Evolutionary conservation across 495 filamentous ascomycete species (phyloP), one percentile per base, ranked within the genome.

Genomic region (Lepraria neglecta): DNA sequence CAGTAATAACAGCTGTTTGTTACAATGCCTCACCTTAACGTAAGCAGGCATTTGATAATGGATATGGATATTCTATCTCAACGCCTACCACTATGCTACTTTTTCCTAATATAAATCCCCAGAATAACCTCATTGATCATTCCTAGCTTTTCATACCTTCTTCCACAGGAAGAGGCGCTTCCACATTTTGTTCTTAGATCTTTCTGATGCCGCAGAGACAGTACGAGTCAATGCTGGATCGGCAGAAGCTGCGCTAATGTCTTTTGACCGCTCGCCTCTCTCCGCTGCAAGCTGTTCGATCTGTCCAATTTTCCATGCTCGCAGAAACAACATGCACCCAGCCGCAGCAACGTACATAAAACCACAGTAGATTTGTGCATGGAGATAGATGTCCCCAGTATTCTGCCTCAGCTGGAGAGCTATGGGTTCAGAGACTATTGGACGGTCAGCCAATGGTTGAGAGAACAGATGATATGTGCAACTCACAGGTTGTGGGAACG

Each of bases 401-500:
- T 76, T 60, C 24, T 70, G 73, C 58, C 75, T 70, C 60, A 91
- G 79, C 61, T 81, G 74, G 4, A 91, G 72, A 7, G 75, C 87
- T 61, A 90, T 86, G 0, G 85, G 80, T 66, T 91, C 88, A 53
- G 82, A 78, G 65, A 89, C 74, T 63, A 44, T 44, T 1, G 30
- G 6, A 55, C 0, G 3, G 24, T 54, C 52, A 64, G 59, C 57
- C 47, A 66, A 57, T 2, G n/a, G 30, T 11, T 35, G 40, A 19
- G 9, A 6, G 14, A 52, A 31, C n/a, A 42, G 14, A 33, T n/a
- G 4, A 19, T 31, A 15, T 17, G 15, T 27, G 15, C 15, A 35
- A 70, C 74, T 70, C 63, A 76, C 74, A 79, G 0, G 88, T 92
- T 9, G 82, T 81, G 2, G 90, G 90, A 10, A 90, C 67, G 38